These are phyloP conservation scores for Nakazawaea laoshanensis DNA, from an alignment of 805 yeast species.

Conservation along the genomic window DNA sequence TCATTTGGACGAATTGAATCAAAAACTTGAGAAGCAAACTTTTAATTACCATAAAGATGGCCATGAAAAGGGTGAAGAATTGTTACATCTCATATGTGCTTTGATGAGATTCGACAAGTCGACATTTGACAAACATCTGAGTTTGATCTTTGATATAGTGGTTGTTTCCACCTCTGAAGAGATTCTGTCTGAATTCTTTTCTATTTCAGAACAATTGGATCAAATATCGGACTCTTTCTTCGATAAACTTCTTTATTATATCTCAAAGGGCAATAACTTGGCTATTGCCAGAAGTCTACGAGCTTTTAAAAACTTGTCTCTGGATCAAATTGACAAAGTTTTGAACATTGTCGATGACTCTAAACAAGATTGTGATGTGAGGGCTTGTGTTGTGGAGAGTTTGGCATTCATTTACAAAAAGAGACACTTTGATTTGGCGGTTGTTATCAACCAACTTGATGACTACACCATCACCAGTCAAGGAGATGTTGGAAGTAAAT, in stretches of 20 bases:
- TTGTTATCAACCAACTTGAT: constrained; percentile 39
- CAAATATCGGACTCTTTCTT: constrained; percentile 13
- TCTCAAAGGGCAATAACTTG: constrained; percentile 28
- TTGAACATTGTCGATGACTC: constrained; percentile 19
- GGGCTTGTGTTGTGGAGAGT: constrained; percentile 19
- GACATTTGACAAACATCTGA: constrained; percentile 12
- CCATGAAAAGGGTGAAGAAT: constrained; percentile 29
- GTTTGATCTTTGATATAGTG: constrained; percentile 20
- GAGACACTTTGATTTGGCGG: too few relatives aligned
- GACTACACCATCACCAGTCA: constrained; percentile 75
- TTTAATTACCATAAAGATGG: constrained; percentile 27
- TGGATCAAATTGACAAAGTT: constrained; percentile 15
- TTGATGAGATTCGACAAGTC: constrained; percentile 6
- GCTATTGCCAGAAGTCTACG: constrained; percentile 28
- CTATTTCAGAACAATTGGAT: constrained; percentile 14
- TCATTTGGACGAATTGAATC: background rate
- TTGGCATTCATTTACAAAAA: constrained; percentile 17
- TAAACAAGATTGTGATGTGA: constrained; percentile 19
- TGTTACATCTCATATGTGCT: constrained; percentile 15
- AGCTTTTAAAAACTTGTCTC: constrained; percentile 13
- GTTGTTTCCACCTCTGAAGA: constrained; percentile 15
- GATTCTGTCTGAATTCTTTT: constrained; percentile 21
- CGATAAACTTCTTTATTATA: constrained; percentile 26
- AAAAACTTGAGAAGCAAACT: constrained; percentile 5
- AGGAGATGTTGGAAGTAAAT: constrained; percentile 88